Conservation (phyloP, 179 eudicot species). For the Beta corolliflora region DNA sequence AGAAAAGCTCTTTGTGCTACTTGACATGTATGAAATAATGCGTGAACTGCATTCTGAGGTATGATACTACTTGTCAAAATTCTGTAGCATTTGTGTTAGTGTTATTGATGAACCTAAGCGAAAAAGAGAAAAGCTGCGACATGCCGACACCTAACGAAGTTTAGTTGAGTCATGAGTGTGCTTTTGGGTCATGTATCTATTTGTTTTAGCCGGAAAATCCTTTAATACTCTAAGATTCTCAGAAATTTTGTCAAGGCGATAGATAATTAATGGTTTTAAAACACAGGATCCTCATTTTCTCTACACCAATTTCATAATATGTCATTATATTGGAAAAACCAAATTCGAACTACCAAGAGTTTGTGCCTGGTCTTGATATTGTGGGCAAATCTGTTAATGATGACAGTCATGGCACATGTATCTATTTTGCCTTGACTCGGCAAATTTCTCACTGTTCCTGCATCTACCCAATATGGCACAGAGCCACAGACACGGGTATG, state of each 20-base stretch:
- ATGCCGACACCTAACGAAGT: not conserved
- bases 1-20: constrained; percentile 88
- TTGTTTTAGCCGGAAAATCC: not conserved
- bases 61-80: not conserved
- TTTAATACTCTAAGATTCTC: not conserved
- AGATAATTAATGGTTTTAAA: no score
- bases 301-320: not conserved
- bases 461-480: no score
- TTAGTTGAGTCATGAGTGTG: not conserved
- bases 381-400: no score
- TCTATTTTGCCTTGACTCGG: no score
- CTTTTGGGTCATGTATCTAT: not conserved
- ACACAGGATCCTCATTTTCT: not conserved
- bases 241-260: no score
- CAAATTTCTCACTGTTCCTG: no score
- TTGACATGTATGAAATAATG: constrained; percentile 99
- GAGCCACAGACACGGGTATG: no score
- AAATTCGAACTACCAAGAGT: not conserved
- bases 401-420: no score
- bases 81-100: not conserved
- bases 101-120: not conserved
- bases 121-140: not conserved
- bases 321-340: not conserved
- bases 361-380: not conserved
- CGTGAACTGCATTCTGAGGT: constrained; percentile 96